phyloP scores from a whole-genome alignment of 2,329 filamentous ascomycete genomes.

The Verticillium isaacii region DNA sequence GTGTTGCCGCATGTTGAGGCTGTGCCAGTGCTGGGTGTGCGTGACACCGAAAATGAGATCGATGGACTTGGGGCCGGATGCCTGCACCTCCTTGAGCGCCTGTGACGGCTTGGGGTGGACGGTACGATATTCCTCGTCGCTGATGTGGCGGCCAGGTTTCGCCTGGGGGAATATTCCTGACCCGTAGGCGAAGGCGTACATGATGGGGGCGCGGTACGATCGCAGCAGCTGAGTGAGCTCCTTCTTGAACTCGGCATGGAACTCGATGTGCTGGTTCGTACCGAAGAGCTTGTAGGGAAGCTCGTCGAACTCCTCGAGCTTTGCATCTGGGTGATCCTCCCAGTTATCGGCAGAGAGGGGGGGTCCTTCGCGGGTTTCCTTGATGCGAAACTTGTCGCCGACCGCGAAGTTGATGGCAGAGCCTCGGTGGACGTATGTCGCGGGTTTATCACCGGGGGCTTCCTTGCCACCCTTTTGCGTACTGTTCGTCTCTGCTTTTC shows the following conservation, averaged over 20 bases:
- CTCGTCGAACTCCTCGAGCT: conserved; percentile 38
- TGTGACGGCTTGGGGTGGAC: conserved; percentile 79
- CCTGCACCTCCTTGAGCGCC: conserved; percentile 79
- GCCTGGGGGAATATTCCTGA: conserved; percentile 91
- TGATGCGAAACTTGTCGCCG: conserved; percentile 1
- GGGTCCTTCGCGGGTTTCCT: conserved; percentile 5
- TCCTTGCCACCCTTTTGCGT: neutral
- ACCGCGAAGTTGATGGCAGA: conserved; percentile 13
- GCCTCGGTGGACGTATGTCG: conserved; percentile 8
- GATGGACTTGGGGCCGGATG: conserved; percentile 90
- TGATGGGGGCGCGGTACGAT: conserved; percentile 87
- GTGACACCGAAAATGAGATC: conserved; percentile 97
- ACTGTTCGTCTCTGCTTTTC: neutral
- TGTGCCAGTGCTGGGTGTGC: conserved; percentile 95
- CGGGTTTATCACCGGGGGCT: neutral
- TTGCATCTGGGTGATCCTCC: conserved; percentile 36
- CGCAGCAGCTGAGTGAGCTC: conserved; percentile 80
- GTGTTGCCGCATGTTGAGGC: conserved; percentile 82
- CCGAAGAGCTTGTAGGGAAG: conserved; percentile 62
- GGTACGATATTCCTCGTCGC: conserved; percentile 52
- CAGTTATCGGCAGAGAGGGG: conserved; percentile 25
- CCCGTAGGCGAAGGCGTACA: conserved; percentile 95
- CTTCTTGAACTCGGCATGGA: conserved; percentile 94
- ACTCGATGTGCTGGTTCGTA: conserved; percentile 92
- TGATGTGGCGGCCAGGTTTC: conserved; percentile 38